Conservation (phyloP, 192 early-diverging fungal species). For the Coemansia sp. region DNA sequence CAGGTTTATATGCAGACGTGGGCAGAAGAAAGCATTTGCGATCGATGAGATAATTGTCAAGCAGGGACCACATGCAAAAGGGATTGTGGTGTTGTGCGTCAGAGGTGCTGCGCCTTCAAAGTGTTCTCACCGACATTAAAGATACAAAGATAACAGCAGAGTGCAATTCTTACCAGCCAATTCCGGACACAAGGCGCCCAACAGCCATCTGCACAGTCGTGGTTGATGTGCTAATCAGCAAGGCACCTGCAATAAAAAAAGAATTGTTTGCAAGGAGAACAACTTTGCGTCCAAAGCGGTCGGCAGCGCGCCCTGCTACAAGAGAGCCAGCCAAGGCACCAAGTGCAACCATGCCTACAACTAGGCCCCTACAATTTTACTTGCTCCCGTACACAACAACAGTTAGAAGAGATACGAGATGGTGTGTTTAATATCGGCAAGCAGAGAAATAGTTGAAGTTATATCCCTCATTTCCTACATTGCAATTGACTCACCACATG, state of each 20-base stretch:
- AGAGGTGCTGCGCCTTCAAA: too few relatives aligned
- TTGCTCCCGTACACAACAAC: background rate
- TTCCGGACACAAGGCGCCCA: slow-evolving; percentile 71
- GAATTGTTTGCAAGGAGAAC: slow-evolving; percentile 65
- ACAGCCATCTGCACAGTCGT: slow-evolving; percentile 60
- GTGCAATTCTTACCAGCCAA: slow-evolving; percentile 52
- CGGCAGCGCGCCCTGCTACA: slow-evolving; percentile 56
- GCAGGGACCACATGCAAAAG: too few relatives aligned
- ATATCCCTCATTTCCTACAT: too few relatives aligned
- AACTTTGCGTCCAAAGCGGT: slow-evolving; percentile 62
- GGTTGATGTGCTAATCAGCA: slow-evolving; percentile 61
- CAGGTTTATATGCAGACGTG: background rate
- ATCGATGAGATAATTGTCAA: background rate
- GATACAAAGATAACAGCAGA: background rate
- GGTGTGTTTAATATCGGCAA: too few relatives aligned
- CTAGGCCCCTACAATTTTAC: slow-evolving; percentile 53
- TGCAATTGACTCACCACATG: slow-evolving; percentile 48
- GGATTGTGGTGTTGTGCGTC: too few relatives aligned
- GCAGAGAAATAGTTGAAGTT: too few relatives aligned
- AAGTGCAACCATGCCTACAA: slow-evolving; percentile 57
- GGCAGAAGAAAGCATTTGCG: background rate
- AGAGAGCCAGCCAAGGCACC: slow-evolving; percentile 68
- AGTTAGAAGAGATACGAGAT: background rate
- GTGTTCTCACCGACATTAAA: background rate
- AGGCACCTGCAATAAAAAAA: slow-evolving; percentile 64